phyloP scores from a whole-genome alignment of 208 protist genomes.

The Naegleria gruberi region DNA sequence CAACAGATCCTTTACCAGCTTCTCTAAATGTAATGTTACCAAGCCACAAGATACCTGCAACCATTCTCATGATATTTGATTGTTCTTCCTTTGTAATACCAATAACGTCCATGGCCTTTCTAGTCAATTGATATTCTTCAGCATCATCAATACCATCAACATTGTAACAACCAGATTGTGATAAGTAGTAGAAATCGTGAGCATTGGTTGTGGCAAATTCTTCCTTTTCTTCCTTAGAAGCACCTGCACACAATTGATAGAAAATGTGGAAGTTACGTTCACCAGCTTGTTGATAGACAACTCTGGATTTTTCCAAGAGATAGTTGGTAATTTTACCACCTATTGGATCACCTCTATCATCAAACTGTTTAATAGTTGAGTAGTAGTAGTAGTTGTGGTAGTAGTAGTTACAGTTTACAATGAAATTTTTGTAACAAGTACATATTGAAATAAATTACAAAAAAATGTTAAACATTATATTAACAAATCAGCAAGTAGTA shows the following conservation, averaged over 20 bases:
- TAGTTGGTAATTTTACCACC: constrained; percentile 74
- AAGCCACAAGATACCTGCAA: constrained; percentile 83
- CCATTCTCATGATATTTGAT: constrained; percentile 57
- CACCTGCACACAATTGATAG: constrained; percentile 73
- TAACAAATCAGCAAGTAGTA: no score
- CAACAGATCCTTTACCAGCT: constrained; percentile 36
- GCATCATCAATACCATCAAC: constrained; percentile 70
- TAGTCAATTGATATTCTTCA: constrained; percentile 58
- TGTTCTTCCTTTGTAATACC: constrained; percentile 64
- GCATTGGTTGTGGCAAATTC: constrained; percentile 39
- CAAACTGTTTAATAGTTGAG: no score
- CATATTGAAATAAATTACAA: no score
- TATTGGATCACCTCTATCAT: constrained; percentile 57
- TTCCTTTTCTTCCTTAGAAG: constrained; percentile 44
- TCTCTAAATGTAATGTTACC: constrained; percentile 80
- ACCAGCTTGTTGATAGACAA: constrained; percentile 60
- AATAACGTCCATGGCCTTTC: constrained; percentile 77
- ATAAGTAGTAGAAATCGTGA: constrained; percentile 59
- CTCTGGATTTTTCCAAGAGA: constrained; percentile 76
- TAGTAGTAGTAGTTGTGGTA: no score
- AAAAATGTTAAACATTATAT: no score
- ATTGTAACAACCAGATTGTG: constrained; percentile 45
- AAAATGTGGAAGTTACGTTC: constrained; percentile 93
- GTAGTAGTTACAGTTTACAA: no score
- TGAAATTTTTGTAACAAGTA: no score